Evolutionary conservation across 768 basidiomycete genomes (phyloP).

Genomic region (Amanita inopinata): DNA sequence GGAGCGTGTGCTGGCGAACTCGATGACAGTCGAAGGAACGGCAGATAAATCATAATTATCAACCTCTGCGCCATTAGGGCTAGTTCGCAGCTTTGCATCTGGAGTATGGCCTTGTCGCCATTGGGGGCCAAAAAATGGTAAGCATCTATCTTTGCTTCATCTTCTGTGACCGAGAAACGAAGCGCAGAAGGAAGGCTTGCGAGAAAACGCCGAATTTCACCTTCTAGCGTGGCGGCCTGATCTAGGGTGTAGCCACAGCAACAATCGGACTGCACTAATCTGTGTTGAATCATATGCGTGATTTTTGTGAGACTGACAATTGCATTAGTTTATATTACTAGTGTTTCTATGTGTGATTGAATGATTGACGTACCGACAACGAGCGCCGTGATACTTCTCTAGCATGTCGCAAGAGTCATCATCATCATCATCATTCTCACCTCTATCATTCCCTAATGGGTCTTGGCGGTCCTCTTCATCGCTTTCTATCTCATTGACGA

Average conservation of each 20-base stretch:
- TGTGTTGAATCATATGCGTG: slow-evolving; percentile 50
- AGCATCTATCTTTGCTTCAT: not conserved
- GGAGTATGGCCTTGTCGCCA: slow-evolving; percentile 4
- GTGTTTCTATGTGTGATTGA: slow-evolving; percentile 3
- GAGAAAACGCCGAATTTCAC: slow-evolving; percentile 45
- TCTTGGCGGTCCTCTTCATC: slow-evolving; percentile 11
- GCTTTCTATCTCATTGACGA: slow-evolving; percentile 11
- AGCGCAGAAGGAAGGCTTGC: slow-evolving; percentile 40
- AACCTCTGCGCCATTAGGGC: slow-evolving; percentile 50
- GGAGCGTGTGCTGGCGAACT: no score
- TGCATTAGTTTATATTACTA: slow-evolving; percentile 3
- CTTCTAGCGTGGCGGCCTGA: slow-evolving; percentile 48
- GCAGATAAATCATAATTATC: slow-evolving; percentile 56
- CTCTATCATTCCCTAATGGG: slow-evolving; percentile 12
- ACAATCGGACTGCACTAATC: slow-evolving; percentile 30
- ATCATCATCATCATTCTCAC: slow-evolving; percentile 6
- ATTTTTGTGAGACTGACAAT: slow-evolving; percentile 46
- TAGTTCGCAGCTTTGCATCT: slow-evolving; percentile 45
- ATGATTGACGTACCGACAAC: slow-evolving; percentile 45
- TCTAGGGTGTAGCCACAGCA: slow-evolving; percentile 47
- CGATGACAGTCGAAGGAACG: slow-evolving; percentile 39
- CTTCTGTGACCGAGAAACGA: slow-evolving; percentile 19
- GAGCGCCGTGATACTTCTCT: slow-evolving; percentile 24
- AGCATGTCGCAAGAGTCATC: slow-evolving; percentile 28
- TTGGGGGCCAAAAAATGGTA: no score